Evolutionary conservation across 192 early-diverging fungal species (phyloP).

Genomic region (Linnemannia hyalina): DNA sequence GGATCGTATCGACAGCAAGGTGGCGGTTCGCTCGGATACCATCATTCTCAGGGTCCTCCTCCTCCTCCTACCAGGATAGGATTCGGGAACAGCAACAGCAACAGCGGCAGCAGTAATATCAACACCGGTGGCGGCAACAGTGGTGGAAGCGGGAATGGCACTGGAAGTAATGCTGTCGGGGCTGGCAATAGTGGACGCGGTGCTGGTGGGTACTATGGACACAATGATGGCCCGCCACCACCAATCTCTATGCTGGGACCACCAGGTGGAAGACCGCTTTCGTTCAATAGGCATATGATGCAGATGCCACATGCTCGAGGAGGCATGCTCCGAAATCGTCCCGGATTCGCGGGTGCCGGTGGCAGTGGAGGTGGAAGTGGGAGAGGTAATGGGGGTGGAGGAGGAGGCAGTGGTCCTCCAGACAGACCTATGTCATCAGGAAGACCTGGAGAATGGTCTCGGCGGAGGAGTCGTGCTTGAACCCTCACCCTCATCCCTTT

Average conservation of each 20-base stretch:
- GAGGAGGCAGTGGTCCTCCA: slow-evolving; percentile 17
- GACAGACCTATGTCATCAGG: slow-evolving; percentile 29
- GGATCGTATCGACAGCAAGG: slow-evolving; percentile 25
- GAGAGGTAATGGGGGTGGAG: not conserved
- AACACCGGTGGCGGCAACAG: not conserved
- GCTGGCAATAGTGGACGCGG: slow-evolving; percentile 1
- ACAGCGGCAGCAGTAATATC: not conserved
- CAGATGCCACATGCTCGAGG: slow-evolving; percentile 39
- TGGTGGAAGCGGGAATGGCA: not conserved
- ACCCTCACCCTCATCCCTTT: not conserved
- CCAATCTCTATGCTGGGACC: slow-evolving; percentile 26
- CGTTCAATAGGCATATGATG: slow-evolving; percentile 45
- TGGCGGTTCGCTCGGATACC: slow-evolving; percentile 7
- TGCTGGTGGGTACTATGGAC: slow-evolving; percentile 30
- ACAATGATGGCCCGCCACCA: not conserved
- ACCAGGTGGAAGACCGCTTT: not conserved
- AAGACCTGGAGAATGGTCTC: slow-evolving; percentile 33
- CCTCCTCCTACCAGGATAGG: slow-evolving; percentile 36
- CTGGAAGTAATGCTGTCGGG: slow-evolving; percentile 5
- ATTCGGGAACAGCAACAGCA: slow-evolving; percentile 14
- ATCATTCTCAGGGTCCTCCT: slow-evolving; percentile 9
- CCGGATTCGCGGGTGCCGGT: slow-evolving; percentile 21
- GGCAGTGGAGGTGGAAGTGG: not conserved
- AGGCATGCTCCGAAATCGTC: slow-evolving; percentile 4
- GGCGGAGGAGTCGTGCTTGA: slow-evolving; percentile 32